Evolutionary conservation across 345 rosid species (phyloP).

Genomic region (Erucastrum elatum): DNA sequence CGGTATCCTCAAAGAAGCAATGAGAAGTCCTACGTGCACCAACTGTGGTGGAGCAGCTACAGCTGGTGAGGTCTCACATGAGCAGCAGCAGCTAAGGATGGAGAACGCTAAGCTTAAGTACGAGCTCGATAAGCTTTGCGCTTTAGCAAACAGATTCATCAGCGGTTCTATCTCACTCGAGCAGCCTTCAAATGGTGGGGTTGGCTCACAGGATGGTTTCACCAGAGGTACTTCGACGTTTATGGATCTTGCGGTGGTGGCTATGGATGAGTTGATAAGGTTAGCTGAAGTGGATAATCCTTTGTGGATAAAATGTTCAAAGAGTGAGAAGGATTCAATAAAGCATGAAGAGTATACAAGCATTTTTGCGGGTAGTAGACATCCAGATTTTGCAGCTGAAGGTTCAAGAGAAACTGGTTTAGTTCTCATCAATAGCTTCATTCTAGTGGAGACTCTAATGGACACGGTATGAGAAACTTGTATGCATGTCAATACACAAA

Average conservation of each 20-base stretch:
- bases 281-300: constrained; percentile 50
- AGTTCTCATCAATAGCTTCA: constrained; percentile 52
- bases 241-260: background rate
- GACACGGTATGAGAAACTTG: constrained; percentile 53
- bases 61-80: constrained; percentile 34
- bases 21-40: constrained; percentile 55
- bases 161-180: constrained; percentile 51
- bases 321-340: constrained; percentile 49
- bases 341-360: constrained; percentile 56
- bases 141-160: constrained; percentile 55
- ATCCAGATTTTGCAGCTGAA: constrained; percentile 39
- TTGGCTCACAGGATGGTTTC: background rate
- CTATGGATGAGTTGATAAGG: constrained; percentile 11
- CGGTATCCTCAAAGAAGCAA: constrained; percentile 48
- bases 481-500: background rate
- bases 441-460: constrained; percentile 67
- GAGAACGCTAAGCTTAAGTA: constrained; percentile 43
- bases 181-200: constrained; percentile 35
- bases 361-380: constrained; percentile 44
- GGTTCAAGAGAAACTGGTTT: constrained; percentile 61
- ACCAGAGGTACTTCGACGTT: background rate
- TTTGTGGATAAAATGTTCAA: constrained; percentile 54
- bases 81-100: background rate
- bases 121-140: constrained; percentile 48
- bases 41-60: constrained; percentile 62